Evolutionary conservation across 345 rosid genomes (phyloP), one percentile per base, ranked within the genome.

Genomic region (Conringia planisiliqua): DNA sequence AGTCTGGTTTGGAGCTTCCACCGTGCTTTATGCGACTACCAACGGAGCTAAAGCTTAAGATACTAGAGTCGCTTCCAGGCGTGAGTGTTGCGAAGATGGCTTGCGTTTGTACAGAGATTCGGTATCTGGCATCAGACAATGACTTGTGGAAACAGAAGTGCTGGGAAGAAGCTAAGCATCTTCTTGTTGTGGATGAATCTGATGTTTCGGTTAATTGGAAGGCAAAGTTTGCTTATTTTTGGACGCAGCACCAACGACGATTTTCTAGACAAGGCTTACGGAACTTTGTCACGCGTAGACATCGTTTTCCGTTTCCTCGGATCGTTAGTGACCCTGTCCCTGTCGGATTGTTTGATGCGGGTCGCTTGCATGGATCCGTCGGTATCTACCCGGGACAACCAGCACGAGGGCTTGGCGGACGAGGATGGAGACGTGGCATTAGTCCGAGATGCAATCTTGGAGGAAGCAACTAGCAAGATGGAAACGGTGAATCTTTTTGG

Each of bases 21-120:
- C 81, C 92, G 0, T 89, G 97, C 61, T 79, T 88, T 70, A 82
- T 78, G 74, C 46, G 78, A 11, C 79, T 91, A 63, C 96, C 98
- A 0, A 72, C 85, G 0, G 95, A 94, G 66, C 65, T 94, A 20
- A 91, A 89, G 82, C 61, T 83, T 26, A 89, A 75, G 84, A 82
- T 91, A 75, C 57, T 89, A 43, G 94, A 85, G 86, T 79, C 20
- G 1, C 85, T 94, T 72, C 80, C 83, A 27, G 97, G 82, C 5
- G 52, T 6, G 47, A 88, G 87, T 78, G 14, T 87, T 47, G 90
- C 85, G 0, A 86, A 59, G 33, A 48, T 88, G 79, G 89, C 54
- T 13, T 80, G 86, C 63, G 82, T 88, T 36, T 86, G 82, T 74
- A 46, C 74, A 0, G 88, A 89, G 47, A 71, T 84, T 81, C 79